Evolutionary conservation across 257 asterid genomes (phyloP).

Genomic region (Nicotiana obtusifolia): DNA sequence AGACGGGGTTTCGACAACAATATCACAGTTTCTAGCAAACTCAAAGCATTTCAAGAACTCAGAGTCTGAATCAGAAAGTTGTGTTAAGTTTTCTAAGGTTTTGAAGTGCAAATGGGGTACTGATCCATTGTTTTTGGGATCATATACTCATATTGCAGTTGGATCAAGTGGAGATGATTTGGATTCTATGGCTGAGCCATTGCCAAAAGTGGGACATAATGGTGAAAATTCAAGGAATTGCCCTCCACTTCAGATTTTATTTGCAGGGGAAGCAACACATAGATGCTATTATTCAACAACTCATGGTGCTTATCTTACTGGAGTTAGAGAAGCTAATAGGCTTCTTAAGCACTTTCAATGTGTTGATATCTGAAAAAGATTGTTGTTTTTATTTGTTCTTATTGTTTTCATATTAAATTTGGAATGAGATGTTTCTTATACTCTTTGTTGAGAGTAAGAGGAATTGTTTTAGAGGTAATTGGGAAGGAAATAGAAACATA

Average conservation of each 20-base stretch:
- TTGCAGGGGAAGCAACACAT: constrained; percentile 93
- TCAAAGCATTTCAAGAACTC: constrained; percentile 7
- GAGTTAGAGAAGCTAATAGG: constrained; percentile 86
- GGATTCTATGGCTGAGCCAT: constrained; percentile 73
- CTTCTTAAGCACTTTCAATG: constrained; percentile 68
- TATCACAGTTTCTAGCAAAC: constrained; percentile 38
- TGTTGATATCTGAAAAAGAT: constrained; percentile 23
- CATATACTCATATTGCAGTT: constrained; percentile 74
- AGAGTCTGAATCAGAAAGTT: background rate
- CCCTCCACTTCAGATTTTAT: constrained; percentile 58
- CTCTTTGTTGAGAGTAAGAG: background rate
- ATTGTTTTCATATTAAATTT: background rate
- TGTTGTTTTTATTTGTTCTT: background rate
- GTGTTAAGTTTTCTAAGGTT: constrained; percentile 31
- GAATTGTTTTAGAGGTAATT: background rate
- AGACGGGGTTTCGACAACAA: constrained; percentile 49
- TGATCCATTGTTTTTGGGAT: constrained; percentile 80
- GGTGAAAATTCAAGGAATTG: background rate
- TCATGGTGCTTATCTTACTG: constrained; percentile 89
- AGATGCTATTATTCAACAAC: constrained; percentile 84
- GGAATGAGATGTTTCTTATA: background rate
- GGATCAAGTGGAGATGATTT: constrained; percentile 79
- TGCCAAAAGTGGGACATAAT: constrained; percentile 31
- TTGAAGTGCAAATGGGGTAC: constrained; percentile 80
- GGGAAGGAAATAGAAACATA: background rate